These are phyloP conservation scores for Heimioporus sp. DNA, from an alignment of 768 basidiomycete species.

Conservation along the genomic window DNA sequence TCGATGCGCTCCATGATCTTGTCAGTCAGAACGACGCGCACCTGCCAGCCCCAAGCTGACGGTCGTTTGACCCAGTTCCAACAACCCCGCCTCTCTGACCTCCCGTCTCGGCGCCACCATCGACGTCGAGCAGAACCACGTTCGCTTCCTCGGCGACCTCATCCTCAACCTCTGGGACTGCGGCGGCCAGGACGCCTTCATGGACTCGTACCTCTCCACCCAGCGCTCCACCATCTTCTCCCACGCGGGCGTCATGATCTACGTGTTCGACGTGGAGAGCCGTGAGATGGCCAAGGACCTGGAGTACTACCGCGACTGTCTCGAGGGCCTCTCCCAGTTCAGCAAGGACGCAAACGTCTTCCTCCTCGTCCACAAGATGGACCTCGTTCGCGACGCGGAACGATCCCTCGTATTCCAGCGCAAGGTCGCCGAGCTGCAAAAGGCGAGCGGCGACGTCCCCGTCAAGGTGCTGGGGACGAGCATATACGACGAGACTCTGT, in stretches of 20 bases:
- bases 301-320: constrained; percentile 88
- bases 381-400: constrained; percentile 68
- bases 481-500: constrained; percentile 96
- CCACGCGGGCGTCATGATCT: constrained; percentile 96
- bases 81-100: constrained; percentile 91
- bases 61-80: constrained; percentile 56
- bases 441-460: constrained; percentile 56
- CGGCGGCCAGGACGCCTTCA: constrained; percentile 96
- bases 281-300: constrained; percentile 84
- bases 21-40: constrained; percentile 45
- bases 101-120: constrained; percentile 93
- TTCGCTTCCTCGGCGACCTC: constrained; percentile 94
- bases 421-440: constrained; percentile 71
- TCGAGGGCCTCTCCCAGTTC: constrained; percentile 75
- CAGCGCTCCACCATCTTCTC: constrained; percentile 95
- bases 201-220: constrained; percentile 92
- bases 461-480: constrained; percentile 88
- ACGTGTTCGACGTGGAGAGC: constrained; percentile 95
- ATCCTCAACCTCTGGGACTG: constrained; percentile 98
- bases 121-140: constrained; percentile 96
- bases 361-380: constrained; percentile 97
- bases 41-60: constrained; percentile 1
- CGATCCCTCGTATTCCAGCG: constrained; percentile 59
- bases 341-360: constrained; percentile 86
- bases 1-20: constrained; percentile 99